phyloP scores from a whole-genome alignment of 805 yeast species.

The Teunomyces tritomae region DNA sequence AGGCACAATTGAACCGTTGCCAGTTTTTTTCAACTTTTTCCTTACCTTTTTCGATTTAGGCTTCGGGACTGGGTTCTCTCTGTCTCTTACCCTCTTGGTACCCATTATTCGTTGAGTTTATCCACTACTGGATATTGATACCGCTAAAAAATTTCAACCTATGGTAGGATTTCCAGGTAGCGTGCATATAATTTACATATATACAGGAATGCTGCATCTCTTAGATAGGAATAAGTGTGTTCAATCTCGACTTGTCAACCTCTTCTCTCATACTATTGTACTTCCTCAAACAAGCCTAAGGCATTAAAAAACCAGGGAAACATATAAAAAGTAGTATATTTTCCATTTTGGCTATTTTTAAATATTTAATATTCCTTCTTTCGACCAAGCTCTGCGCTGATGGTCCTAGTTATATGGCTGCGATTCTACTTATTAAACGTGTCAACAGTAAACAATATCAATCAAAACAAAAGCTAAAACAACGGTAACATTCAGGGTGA shows the following conservation, averaged over 20 bases:
- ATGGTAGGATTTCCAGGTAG: not conserved
- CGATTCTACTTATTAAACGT: not conserved
- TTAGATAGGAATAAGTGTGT: not conserved
- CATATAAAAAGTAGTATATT: no score
- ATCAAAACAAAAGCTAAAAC: not conserved
- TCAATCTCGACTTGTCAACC: not conserved
- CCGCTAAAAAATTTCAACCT: not conserved
- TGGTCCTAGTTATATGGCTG: no score
- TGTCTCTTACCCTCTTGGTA: slow-evolving; percentile 9
- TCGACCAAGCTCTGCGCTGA: no score
- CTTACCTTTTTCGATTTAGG: slow-evolving; percentile 20
- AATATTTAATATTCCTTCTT: no score
- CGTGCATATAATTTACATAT: not conserved
- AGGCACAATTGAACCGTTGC: slow-evolving; percentile 9
- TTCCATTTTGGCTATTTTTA: no score
- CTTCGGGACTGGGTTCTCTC: slow-evolving; percentile 11
- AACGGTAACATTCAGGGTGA: not conserved
- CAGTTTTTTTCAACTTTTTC: slow-evolving; percentile 16
- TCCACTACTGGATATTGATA: not conserved
- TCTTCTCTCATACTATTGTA: not conserved
- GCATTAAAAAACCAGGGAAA: no score
- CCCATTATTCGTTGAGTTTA: slow-evolving; percentile 6
- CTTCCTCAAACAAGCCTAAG: not conserved
- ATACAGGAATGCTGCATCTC: slow-evolving; percentile 1
- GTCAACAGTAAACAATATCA: not conserved